A percentile compares a stretch with the other conserved stretches of the same genome.
Conservation (phyloP, 768 basidiomycete species). For the Hericium erinaceus region DNA sequence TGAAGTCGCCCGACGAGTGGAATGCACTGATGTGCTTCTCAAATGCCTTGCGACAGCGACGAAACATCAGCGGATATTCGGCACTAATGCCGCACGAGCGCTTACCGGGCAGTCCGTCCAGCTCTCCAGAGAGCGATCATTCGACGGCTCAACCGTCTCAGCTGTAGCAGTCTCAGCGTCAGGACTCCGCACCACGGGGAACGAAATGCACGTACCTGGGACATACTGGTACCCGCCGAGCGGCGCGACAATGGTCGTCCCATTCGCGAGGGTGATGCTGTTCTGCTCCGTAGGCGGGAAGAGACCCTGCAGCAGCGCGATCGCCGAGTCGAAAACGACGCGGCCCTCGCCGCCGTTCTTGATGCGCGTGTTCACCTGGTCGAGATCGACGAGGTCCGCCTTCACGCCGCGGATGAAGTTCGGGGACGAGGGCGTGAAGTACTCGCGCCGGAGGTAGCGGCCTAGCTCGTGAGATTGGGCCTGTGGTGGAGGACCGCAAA, state of each 20-base stretch:
- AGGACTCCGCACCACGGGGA: not conserved
- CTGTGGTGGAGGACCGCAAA: slow-evolving; percentile 25
- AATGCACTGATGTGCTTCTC: slow-evolving; percentile 53
- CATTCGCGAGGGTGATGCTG: slow-evolving; percentile 72
- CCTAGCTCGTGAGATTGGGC: slow-evolving; percentile 63
- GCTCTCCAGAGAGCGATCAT: slow-evolving; percentile 76
- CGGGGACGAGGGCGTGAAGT: slow-evolving; percentile 56
- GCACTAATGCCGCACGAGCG: not conserved
- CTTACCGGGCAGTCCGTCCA: slow-evolving; percentile 58
- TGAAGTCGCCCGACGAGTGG: slow-evolving; percentile 58
- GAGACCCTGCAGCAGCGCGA: slow-evolving; percentile 77
- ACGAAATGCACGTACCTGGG: slow-evolving; percentile 38
- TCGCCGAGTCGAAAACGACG: slow-evolving; percentile 82
- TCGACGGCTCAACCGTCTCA: slow-evolving; percentile 79
- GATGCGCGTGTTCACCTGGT: slow-evolving; percentile 65
- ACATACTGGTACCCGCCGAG: slow-evolving; percentile 83
- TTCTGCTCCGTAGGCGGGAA: slow-evolving; percentile 74
- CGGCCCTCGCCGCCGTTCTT: slow-evolving; percentile 80
- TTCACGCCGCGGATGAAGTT: slow-evolving; percentile 61
- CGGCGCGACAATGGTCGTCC: slow-evolving; percentile 59
- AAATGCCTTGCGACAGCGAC: slow-evolving; percentile 37
- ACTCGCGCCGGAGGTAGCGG: slow-evolving; percentile 48
- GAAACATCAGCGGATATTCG: not conserved
- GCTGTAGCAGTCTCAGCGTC: slow-evolving; percentile 30
- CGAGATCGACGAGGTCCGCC: slow-evolving; percentile 61